Evolutionary conservation across 2,329 filamentous ascomycete genomes (phyloP), one percentile per base, ranked within the genome.

Genomic region (Coniochaeta hoffmannii): DNA sequence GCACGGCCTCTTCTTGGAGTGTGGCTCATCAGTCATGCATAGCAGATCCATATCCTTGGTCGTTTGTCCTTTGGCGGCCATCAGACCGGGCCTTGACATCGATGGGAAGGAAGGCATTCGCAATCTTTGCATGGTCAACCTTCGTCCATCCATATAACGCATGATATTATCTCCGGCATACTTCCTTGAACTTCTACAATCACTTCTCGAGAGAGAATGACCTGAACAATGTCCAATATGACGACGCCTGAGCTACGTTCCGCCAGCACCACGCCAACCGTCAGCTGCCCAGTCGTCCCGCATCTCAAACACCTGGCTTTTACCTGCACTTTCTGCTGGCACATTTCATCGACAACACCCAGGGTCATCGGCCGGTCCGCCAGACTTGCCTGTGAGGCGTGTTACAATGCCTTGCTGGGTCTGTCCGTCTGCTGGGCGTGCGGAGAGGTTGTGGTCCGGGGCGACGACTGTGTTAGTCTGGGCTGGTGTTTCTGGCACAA

Each of bases 401-500:
- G 80, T 66, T 73, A 77, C 65, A 60, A 66, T 8, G 71, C 71
- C 1, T 64, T 83, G 2, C 64, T 82, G 52, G 72, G 81, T 62
- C 70, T 83, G 50, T 77, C 79, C 57, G 76, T 83, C 53, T 83
- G 76, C 65, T 83, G 70, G 81, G 78, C 77, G 26, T 83, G 81
- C 59, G 78, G 80, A 19, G 78, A 82, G 64, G 65, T 80, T 44
- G 73, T 83, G 12, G 73, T 74, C 34, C 76, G 79, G 26, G 77
- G 72, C 0, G 75, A 79, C 24, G 79, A 82, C 56, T 78, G 77
- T 58, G 76, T 83, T 38, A 82, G 78, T 59, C 70, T 83, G n/a
- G 79, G 79, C 0, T 83, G 76, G 80, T 82, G 78, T 61, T 83
- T 83, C 63, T 83, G 79, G 81, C 80, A 83, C 62, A 70, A 72